Conservation (phyloP, 139 green algal species). For the Coelastrella sp. region DNA sequence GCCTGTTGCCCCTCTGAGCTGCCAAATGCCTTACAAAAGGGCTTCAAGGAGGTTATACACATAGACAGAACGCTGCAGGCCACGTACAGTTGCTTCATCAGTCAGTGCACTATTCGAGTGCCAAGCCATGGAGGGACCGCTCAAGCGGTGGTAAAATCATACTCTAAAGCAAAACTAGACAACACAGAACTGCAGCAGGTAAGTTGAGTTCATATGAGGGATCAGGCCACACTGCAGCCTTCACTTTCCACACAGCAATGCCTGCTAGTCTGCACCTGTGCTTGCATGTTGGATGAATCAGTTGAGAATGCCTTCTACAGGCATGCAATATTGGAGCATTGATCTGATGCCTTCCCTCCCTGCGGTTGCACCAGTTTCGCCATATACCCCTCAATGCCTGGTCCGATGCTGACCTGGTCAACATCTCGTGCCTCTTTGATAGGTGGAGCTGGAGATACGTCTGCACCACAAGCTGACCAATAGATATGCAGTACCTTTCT, state of each 20-base stretch:
- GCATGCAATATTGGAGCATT: no score
- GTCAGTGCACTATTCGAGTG: not conserved
- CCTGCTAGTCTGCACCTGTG: not conserved
- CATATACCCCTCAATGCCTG: no score
- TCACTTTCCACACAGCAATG: no score
- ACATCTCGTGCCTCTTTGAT: not conserved
- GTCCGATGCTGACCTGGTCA: no score
- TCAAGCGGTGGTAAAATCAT: not conserved
- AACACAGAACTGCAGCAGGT: not conserved
- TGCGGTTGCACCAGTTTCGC: not conserved
- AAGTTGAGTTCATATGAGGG: not conserved
- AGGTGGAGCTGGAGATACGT: slow-evolving; percentile 39
- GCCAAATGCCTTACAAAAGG: not conserved
- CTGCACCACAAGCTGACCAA: not conserved
- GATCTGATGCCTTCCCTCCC: no score
- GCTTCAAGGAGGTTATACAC: not conserved
- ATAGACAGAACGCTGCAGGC: not conserved
- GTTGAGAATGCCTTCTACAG: no score
- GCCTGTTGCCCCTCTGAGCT: not conserved
- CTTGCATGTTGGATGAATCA: not conserved
- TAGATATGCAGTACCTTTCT: slow-evolving; percentile 24
- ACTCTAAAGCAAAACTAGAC: not conserved
- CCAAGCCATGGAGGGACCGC: not conserved
- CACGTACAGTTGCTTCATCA: not conserved
- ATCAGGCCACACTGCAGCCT: no score